A percentile compares a stretch with the other conserved stretches of the same genome.
These are phyloP conservation scores for Elaeis guineensis DNA, from an alignment of 176 grass and related monocot species.

Conservation along the genomic window DNA sequence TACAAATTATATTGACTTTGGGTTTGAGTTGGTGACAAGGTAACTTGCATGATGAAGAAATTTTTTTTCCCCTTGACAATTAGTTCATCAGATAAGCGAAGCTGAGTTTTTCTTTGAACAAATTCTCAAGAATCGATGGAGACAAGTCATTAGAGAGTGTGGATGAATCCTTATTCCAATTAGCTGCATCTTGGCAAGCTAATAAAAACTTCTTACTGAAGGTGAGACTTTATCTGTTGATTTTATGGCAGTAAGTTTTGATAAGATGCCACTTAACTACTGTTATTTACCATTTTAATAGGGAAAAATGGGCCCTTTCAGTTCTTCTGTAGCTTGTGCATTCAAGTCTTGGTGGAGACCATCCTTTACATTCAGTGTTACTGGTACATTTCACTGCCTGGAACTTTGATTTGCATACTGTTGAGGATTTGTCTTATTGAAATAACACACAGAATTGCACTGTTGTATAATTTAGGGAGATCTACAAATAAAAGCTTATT, in stretches of 20 bases:
- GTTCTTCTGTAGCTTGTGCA: constrained; percentile 61
- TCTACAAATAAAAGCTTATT: too few relatives aligned
- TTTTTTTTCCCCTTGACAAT: neutral
- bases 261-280: neutral
- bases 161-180: constrained; percentile 59
- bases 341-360: constrained; percentile 98
- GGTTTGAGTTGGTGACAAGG: constrained; percentile 71
- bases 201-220: constrained; percentile 94
- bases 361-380: constrained; percentile 76
- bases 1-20: constrained; percentile 94
- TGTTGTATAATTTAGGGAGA: too few relatives aligned
- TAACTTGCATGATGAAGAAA: constrained; percentile 24
- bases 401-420: neutral
- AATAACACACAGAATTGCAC: too few relatives aligned
- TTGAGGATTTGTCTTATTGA: too few relatives aligned
- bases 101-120: too few relatives aligned
- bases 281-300: constrained; percentile 10
- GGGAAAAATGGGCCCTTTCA: constrained; percentile 75
- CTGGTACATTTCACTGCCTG: constrained; percentile 37
- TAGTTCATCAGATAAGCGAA: too few relatives aligned
- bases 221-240: constrained; percentile 30
- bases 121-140: constrained; percentile 41
- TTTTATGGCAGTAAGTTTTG: neutral
- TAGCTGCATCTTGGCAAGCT: constrained; percentile 89
- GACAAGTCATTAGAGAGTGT: constrained; percentile 29